Conservation (phyloP, 331 rosid species). For the Pyrus hybrid region DNA sequence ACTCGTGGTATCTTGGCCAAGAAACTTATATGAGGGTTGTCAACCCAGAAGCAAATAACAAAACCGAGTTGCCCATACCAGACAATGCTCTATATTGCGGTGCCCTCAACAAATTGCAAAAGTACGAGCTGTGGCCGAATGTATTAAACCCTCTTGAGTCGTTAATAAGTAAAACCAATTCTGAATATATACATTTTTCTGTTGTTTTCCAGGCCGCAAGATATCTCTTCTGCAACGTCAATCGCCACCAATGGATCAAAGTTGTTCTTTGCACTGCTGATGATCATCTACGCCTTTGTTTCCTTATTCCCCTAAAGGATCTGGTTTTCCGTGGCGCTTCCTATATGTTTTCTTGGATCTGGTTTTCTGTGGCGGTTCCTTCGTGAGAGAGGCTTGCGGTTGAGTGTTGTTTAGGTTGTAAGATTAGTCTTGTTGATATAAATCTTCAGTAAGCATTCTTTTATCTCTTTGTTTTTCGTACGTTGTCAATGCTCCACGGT, state of each 20-base stretch:
- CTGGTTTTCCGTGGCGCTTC: neutral
- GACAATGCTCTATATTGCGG: slow-evolving; percentile 87
- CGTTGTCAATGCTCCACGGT: slow-evolving; percentile 20
- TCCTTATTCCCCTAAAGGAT: slow-evolving; percentile 23
- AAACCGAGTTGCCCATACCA: slow-evolving; percentile 82
- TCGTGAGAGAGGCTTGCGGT: slow-evolving; percentile 45
- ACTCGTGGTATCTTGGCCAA: slow-evolving; percentile 96
- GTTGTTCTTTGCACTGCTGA: slow-evolving; percentile 39
- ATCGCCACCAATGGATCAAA: slow-evolving; percentile 23
- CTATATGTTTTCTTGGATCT: slow-evolving; percentile 5
- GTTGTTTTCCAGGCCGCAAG: slow-evolving; percentile 60
- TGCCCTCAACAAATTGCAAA: slow-evolving; percentile 58
- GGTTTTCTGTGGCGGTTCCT: slow-evolving; percentile 2
- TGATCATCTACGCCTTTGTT: slow-evolving; percentile 25
- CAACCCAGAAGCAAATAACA: slow-evolving; percentile 86
- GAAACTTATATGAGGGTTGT: slow-evolving; percentile 84
- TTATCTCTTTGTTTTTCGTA: slow-evolving; percentile 1
- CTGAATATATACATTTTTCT: slow-evolving; percentile 3
- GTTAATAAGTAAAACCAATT: neutral
- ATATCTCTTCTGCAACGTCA: slow-evolving; percentile 33
- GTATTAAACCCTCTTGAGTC: neutral
- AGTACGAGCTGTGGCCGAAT: slow-evolving; percentile 36
- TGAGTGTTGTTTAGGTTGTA: slow-evolving; percentile 45
- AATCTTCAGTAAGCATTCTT: slow-evolving; percentile 35
- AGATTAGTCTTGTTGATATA: slow-evolving; percentile 7